These are phyloP conservation scores for Viola pubescens DNA, from an alignment of 441 rosid genomes.

Conservation along the genomic window DNA sequence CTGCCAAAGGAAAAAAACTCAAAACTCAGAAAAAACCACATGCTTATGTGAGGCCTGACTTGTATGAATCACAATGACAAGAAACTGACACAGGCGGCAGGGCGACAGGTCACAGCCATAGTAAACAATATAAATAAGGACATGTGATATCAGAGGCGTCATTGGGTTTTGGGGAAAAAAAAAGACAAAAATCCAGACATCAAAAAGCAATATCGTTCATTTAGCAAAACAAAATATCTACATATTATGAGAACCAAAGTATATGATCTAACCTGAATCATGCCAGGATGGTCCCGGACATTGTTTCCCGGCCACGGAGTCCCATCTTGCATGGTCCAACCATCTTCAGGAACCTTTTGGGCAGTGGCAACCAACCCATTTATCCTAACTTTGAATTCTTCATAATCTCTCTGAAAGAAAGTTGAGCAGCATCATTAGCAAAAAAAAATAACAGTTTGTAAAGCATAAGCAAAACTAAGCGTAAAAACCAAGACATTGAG, in stretches of 20 bases:
- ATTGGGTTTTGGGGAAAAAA: no score
- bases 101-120: no score
- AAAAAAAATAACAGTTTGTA: conserved; percentile 3
- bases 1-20: no score
- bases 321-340: conserved; percentile 99
- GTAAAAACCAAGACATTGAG: not conserved
- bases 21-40: no score
- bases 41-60: no score
- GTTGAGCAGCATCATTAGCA: not conserved
- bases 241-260: not conserved
- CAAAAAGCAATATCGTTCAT: no score
- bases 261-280: conserved; percentile 71
- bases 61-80: no score
- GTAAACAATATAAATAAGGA: no score
- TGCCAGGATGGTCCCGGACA: conserved; percentile 92
- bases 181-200: no score
- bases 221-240: no score
- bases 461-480: not conserved
- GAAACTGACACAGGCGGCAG: no score
- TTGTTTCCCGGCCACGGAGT: conserved; percentile 97
- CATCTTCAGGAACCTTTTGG: conserved; percentile 94
- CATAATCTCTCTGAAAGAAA: conserved; percentile 72
- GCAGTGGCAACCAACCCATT: conserved; percentile 84
- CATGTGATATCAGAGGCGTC: no score
- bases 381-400: conserved; percentile 78